These are phyloP conservation scores for Suillus alpinus DNA, from an alignment of 768 basidiomycete species.

Conservation along the genomic window DNA sequence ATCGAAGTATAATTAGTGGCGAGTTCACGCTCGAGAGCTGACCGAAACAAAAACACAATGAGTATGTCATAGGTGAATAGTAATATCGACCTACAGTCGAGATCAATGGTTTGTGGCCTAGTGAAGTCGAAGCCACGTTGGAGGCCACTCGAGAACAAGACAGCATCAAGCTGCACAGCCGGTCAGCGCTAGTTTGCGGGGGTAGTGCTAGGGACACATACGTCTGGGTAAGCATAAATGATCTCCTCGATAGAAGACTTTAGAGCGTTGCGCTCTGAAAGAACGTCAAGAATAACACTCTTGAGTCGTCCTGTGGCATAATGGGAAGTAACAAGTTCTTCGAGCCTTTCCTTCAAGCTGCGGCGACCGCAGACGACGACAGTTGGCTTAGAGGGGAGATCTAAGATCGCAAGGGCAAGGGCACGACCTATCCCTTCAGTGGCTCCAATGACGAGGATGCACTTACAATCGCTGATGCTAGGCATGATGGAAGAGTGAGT, in stretches of 20 bases:
- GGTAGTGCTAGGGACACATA: slow-evolving; percentile 20
- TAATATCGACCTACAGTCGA: slow-evolving; percentile 31
- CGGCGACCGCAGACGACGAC: slow-evolving; percentile 53
- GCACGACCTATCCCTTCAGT: slow-evolving; percentile 58
- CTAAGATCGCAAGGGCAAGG: slow-evolving; percentile 49
- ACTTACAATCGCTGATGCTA: slow-evolving; percentile 45
- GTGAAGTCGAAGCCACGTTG: slow-evolving; percentile 49
- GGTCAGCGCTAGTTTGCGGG: not conserved
- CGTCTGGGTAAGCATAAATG: slow-evolving; percentile 45
- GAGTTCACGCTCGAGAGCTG: slow-evolving; percentile 37
- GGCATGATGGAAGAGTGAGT: slow-evolving; percentile 17
- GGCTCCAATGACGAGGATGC: slow-evolving; percentile 52
- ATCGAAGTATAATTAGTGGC: slow-evolving; percentile 54
- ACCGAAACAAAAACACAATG: not conserved
- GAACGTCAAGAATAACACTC: slow-evolving; percentile 43
- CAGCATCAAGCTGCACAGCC: slow-evolving; percentile 47
- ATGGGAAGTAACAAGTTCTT: slow-evolving; percentile 38
- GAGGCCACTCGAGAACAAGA: slow-evolving; percentile 52
- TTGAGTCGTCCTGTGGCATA: slow-evolving; percentile 34
- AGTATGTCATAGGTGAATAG: not conserved
- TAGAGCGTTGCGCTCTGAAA: slow-evolving; percentile 34
- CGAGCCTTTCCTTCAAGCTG: slow-evolving; percentile 52
- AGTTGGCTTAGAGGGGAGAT: slow-evolving; percentile 44
- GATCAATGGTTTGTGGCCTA: slow-evolving; percentile 38
- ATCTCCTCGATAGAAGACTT: slow-evolving; percentile 41